phyloP scores from a whole-genome alignment of 2,329 filamentous ascomycete species.

The Simplicillium aogashimaense region DNA sequence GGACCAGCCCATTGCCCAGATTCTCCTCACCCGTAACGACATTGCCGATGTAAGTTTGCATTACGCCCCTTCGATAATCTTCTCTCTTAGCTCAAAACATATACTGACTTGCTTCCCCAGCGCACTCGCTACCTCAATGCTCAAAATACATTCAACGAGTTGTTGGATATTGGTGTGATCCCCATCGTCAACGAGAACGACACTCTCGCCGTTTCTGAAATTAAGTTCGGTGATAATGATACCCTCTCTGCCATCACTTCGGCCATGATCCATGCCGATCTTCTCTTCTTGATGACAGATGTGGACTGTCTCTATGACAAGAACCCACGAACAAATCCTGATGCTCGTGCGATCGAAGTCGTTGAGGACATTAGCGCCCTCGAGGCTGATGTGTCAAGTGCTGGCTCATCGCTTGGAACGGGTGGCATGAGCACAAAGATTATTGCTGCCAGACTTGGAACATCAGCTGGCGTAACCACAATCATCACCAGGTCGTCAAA shows the following conservation, averaged over 20 bases:
- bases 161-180: conserved; percentile 90
- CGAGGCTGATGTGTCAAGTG: conserved; percentile 79
- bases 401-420: conserved; percentile 81
- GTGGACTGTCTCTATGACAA: conserved; percentile 97
- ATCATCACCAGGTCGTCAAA: conserved; percentile 92
- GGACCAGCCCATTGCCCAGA: conserved; percentile 85
- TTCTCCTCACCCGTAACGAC: conserved; percentile 87
- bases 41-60: conserved; percentile 81
- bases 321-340: conserved; percentile 76
- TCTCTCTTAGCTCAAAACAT: conserved; percentile 1
- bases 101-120: conserved; percentile 25
- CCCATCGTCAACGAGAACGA: conserved; percentile 99
- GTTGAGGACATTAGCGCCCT: conserved; percentile 80
- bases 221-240: conserved; percentile 99
- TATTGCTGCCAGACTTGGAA: conserved; percentile 81
- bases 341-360: conserved; percentile 83
- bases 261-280: conserved; percentile 93
- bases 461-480: conserved; percentile 89
- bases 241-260: conserved; percentile 94
- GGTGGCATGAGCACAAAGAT: conserved; percentile 98
- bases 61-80: no score
- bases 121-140: conserved; percentile 92
- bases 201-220: conserved; percentile 91
- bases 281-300: conserved; percentile 97
- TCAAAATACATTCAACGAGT: conserved; percentile 84